Evolutionary conservation across 331 rosid genomes (phyloP), one percentile per base, ranked within the genome.

Genomic region (Quercus lobata): DNA sequence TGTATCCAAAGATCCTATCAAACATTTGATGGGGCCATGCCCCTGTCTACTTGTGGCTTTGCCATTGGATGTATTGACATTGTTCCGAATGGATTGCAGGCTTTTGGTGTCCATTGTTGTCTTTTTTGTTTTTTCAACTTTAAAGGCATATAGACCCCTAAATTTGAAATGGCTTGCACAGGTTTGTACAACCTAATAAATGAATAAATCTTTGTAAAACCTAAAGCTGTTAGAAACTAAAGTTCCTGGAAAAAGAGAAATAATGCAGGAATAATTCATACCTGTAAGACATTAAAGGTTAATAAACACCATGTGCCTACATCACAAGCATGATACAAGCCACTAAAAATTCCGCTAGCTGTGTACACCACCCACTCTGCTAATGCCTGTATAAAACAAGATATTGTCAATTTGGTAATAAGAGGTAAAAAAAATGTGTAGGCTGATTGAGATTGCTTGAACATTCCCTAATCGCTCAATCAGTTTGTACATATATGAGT

Each of bases 251-350:
- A 27, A 57, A 63, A 18, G 22, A 7, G 62, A 66, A 75, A 74
- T 57, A 56, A 29, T 57, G 74, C 49, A 74, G 74, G 79, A 68
- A 84, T 77, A 69, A 72, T 24, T 57, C 72, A 72, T 70, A 95
- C 99, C 97, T 93, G 99, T 69, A 95, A 86, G 74, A 88, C 96
- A 73, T 79, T 81, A 65, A 72, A 95, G 82, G 57, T 83, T 86
- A 95, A 83, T 53, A 87, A 85, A 83, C 99, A 95, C 99, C 99
- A 93, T 22, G 98, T 86, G 70, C 99, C 99, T 44, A 93, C 99
- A 46, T 95, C 99, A 81, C 99, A 95, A 52, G 99, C 97, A 88
- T 95, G 99, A 73, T 95, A 95, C 76, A 95, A 29, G 69, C 85
- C 98, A 76, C 99, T 95, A 44, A 96, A 71, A 79, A 91, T 91